Conservation (phyloP, 2,329 filamentous ascomycete genomes). For the Dichotomopilus funicola region DNA sequence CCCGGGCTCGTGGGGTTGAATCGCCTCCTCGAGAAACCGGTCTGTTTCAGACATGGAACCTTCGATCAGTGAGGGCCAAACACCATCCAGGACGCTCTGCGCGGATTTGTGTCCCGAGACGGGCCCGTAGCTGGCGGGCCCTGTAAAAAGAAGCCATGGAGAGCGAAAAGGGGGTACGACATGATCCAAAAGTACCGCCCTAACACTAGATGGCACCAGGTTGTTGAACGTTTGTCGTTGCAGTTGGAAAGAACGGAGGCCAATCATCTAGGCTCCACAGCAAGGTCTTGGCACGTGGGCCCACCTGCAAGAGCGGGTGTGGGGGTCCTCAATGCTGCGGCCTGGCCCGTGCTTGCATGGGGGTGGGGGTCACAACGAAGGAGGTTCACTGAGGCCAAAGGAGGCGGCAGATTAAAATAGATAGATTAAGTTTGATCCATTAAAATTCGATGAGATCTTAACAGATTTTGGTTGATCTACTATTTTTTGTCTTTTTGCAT, state of each 20-base stretch:
- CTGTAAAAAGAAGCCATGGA: too few species aligned
- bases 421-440: too few species aligned
- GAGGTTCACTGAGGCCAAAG: too few species aligned
- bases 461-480: too few species aligned
- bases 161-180: too few species aligned
- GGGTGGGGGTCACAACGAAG: too few species aligned
- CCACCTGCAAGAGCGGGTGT: background rate
- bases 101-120: background rate
- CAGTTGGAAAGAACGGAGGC: slow-evolving; percentile 5
- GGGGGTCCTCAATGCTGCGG: background rate
- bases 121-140: background rate
- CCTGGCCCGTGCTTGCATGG: background rate
- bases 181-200: background rate
- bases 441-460: too few species aligned
- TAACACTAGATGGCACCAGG: background rate
- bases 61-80: background rate
- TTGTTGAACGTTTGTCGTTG: slow-evolving; percentile 5
- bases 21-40: slow-evolving; percentile 1
- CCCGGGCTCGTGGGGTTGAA: background rate
- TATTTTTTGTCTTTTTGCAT: too few species aligned
- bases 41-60: background rate
- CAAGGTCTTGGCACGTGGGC: background rate
- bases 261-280: slow-evolving; percentile 8
- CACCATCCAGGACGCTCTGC: background rate
- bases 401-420: too few species aligned